A percentile compares a stretch with the other conserved stretches of the same genome.
Evolutionary conservation across 2,329 filamentous ascomycete species (phyloP).

Genomic region (Verticillium dahliae): DNA sequence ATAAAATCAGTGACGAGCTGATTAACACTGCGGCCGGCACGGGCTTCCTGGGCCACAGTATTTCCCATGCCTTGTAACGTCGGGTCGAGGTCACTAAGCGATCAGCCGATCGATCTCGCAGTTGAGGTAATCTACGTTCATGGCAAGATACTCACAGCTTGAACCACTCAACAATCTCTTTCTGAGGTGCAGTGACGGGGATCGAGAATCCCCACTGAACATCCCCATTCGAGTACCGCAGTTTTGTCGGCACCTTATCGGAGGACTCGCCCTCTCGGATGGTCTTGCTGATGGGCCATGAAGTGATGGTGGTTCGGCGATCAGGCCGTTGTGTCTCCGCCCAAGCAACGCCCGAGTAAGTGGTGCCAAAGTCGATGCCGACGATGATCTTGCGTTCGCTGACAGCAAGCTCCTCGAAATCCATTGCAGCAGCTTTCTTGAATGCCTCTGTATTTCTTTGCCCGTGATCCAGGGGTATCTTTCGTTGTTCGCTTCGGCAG

Average conservation of each 20-base stretch:
- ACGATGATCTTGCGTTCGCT: conserved; percentile 38
- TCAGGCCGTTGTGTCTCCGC: conserved; percentile 29
- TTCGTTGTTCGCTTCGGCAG: too few relatives aligned
- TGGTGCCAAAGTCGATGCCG: conserved; percentile 51
- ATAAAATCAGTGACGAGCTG: conserved; percentile 41
- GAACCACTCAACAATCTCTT: conserved; percentile 38
- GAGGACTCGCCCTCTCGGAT: conserved; percentile 27
- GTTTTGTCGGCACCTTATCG: conserved; percentile 42
- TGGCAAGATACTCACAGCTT: conserved; percentile 34
- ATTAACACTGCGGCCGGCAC: conserved; percentile 27
- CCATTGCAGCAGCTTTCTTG: conserved; percentile 16
- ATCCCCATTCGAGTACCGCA: conserved; percentile 30
- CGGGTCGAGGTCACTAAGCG: conserved; percentile 26
- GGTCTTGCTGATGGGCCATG: conserved; percentile 34
- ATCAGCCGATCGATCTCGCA: too few relatives aligned
- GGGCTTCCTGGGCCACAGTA: conserved; percentile 17
- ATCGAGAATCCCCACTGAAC: conserved; percentile 27
- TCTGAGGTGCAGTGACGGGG: conserved; percentile 27
- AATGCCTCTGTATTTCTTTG: too few relatives aligned
- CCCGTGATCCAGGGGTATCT: too few relatives aligned
- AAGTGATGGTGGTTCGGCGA: conserved; percentile 32
- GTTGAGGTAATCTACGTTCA: too few relatives aligned
- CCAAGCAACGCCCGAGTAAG: conserved; percentile 45
- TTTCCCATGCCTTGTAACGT: conserved; percentile 25
- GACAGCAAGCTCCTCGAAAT: conserved; percentile 26